These are phyloP conservation scores for Tetrahymena elliotti DNA, from an alignment of 73 alveolate genomes.

Conservation along the genomic window DNA sequence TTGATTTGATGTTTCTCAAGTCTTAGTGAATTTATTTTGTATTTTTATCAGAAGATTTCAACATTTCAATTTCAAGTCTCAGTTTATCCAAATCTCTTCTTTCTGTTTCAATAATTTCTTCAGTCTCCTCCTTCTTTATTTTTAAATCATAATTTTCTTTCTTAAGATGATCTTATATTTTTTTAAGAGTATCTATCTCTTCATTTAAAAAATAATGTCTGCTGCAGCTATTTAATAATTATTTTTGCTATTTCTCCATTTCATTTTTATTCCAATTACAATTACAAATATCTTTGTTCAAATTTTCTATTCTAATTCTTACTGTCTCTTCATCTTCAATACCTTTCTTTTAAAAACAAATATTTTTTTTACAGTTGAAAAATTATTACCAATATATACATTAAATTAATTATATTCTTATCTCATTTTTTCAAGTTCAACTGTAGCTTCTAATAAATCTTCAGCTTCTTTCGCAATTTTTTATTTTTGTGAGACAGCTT, in stretches of 20 bases:
- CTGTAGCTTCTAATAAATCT: neutral
- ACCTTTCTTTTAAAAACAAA: neutral
- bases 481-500: neutral
- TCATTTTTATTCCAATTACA: neutral
- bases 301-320: neutral
- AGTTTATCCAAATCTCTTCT: neutral
- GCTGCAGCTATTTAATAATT: neutral
- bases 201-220: neutral
- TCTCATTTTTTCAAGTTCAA: neutral
- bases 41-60: neutral
- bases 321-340: neutral
- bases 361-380: too few species aligned
- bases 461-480: neutral
- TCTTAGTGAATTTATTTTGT: neutral
- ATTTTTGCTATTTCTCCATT: neutral
- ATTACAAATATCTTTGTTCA: neutral
- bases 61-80: neutral
- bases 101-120: neutral
- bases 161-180: neutral
- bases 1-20: neutral
- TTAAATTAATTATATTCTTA: neutral
- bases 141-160: neutral
- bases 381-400: too few species aligned
- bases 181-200: neutral
- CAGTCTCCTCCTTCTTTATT: neutral